Evolutionary conservation across 176 grass and related monocot species (phyloP).

Genomic region (Hordeum marinum): DNA sequence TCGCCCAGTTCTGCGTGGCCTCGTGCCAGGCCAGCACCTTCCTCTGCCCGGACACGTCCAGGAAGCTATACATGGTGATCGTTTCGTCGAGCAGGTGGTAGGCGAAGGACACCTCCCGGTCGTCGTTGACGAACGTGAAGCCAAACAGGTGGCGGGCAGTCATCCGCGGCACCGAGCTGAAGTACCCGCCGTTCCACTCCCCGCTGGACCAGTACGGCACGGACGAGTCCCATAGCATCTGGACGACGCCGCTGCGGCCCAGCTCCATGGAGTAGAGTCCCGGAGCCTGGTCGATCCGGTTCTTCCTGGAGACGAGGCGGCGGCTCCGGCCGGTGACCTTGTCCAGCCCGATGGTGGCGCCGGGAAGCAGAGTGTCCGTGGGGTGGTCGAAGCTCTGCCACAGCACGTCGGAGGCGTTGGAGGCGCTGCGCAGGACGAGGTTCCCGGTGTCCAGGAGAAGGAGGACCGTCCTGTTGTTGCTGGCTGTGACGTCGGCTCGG

Average conservation of each 20-base stretch:
- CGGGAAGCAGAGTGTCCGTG: background rate
- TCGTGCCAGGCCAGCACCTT: background rate
- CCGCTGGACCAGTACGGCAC: background rate
- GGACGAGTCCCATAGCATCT: background rate
- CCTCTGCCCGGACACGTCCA: slow-evolving; percentile 32
- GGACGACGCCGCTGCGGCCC: background rate
- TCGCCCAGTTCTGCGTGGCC: slow-evolving; percentile 7
- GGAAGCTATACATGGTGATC: background rate
- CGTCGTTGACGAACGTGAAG: background rate
- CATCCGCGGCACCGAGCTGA: background rate
- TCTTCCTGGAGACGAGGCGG: background rate
- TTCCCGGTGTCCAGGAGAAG: background rate
- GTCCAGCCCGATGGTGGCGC: slow-evolving; percentile 18
- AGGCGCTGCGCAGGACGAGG: background rate
- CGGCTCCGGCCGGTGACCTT: slow-evolving; percentile 9
- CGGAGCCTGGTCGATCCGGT: background rate
- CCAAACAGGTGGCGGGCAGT: background rate
- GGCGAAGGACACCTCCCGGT: background rate
- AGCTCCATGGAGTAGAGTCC: background rate
- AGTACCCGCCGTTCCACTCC: slow-evolving; percentile 4
- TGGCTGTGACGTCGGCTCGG: background rate
- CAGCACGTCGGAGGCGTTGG: background rate
- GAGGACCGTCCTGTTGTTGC: background rate
- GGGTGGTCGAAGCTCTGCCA: slow-evolving; percentile 42
- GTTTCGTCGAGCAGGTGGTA: slow-evolving; percentile 9